phyloP scores from a whole-genome alignment of 345 rosid genomes.

The Brassica rapa region DNA sequence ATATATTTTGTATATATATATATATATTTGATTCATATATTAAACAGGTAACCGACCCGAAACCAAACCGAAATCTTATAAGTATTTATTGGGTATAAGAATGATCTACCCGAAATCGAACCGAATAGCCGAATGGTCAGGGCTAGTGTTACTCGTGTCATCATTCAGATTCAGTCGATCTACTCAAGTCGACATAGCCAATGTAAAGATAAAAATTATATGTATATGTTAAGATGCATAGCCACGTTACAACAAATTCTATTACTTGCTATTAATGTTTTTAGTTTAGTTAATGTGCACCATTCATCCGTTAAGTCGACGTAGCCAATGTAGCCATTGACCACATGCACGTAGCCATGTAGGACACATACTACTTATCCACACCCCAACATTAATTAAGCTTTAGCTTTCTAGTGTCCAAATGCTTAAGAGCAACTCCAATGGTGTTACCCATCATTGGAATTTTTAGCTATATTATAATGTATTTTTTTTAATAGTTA shows the following conservation, averaged over 20 bases:
- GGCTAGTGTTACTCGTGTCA: neutral
- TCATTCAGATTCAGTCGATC: neutral
- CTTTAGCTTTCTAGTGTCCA: slow-evolving; percentile 9
- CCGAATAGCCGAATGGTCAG: no score
- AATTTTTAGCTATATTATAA: no score
- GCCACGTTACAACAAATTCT: slow-evolving; percentile 3
- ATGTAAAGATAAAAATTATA: neutral
- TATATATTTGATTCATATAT: no score
- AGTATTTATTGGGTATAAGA: no score
- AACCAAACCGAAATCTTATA: no score
- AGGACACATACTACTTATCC: slow-evolving; percentile 28
- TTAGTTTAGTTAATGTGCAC: neutral
- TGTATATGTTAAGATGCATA: neutral
- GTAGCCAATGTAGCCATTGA: slow-evolving; percentile 25
- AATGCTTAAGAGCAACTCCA: no score
- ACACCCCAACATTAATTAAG: slow-evolving; percentile 24
- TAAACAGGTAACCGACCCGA: no score
- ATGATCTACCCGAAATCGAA: no score
- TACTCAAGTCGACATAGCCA: neutral
- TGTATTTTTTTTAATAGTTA: no score
- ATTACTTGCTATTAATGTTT: neutral
- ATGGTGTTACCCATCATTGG: no score
- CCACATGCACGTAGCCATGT: slow-evolving; percentile 31
- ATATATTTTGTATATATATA: no score
- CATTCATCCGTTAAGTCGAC: slow-evolving; percentile 1